A percentile compares a stretch with the other conserved stretches of the same genome.
Conservation (phyloP, 257 asterid species). For the Henckelia pumila region DNA sequence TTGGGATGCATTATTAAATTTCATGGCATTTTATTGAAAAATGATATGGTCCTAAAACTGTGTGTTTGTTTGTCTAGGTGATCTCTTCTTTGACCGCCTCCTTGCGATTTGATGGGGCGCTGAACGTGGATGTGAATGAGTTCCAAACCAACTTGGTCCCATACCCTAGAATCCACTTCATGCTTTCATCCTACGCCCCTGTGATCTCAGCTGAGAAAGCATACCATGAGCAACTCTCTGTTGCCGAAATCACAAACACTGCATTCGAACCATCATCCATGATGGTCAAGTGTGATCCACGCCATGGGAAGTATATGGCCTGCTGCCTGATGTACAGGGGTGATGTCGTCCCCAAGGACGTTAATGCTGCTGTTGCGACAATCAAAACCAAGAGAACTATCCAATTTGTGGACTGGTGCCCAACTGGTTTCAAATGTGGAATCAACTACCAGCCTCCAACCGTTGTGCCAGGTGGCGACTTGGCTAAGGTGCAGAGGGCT, state of each 20-base stretch:
- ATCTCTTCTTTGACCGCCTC: slow-evolving; percentile 92
- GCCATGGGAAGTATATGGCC: slow-evolving; percentile 98
- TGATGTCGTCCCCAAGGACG: slow-evolving; percentile 94
- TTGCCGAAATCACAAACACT: slow-evolving; percentile 89
- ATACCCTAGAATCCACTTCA: slow-evolving; percentile 92
- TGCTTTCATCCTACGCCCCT: slow-evolving; percentile 95
- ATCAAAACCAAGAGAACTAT: slow-evolving; percentile 96
- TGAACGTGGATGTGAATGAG: slow-evolving; percentile 91
- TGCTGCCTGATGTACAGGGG: slow-evolving; percentile 97
- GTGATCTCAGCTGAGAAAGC: slow-evolving; percentile 94
- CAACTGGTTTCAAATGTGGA: slow-evolving; percentile 95
- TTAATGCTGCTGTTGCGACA: slow-evolving; percentile 93
- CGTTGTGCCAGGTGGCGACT: slow-evolving; percentile 92
- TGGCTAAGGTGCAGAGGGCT: slow-evolving; percentile 96
- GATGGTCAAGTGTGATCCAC: slow-evolving; percentile 97
- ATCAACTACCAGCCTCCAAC: slow-evolving; percentile 97
- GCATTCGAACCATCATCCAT: slow-evolving; percentile 96
- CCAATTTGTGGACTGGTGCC: slow-evolving; percentile 98
- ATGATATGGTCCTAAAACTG: neutral
- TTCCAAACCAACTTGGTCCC: slow-evolving; percentile 98
- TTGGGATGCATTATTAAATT: neutral
- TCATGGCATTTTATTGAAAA: neutral
- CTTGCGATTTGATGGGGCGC: slow-evolving; percentile 83
- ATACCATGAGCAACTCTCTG: slow-evolving; percentile 91
- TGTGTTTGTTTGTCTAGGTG: slow-evolving; percentile 40